These are phyloP conservation scores for Starmera caribaea DNA, from an alignment of 805 yeast species.

Conservation along the genomic window DNA sequence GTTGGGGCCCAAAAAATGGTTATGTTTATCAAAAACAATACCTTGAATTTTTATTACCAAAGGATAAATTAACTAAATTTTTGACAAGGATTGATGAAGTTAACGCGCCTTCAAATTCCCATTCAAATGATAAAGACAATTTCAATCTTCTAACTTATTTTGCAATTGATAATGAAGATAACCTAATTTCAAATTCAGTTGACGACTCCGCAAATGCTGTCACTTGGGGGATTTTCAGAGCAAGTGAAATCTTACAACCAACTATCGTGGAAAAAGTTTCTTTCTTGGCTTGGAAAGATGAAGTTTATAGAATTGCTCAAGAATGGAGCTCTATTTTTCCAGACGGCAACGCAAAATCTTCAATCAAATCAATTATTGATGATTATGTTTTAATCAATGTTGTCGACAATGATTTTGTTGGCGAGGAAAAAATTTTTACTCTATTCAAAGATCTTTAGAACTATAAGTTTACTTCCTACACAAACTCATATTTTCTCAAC, in stretches of 20 bases:
- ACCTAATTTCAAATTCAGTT: slow-evolving; percentile 57
- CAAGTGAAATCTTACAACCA: slow-evolving; percentile 89
- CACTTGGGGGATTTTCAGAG: slow-evolving; percentile 98
- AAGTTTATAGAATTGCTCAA: slow-evolving; percentile 70
- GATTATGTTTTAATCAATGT: slow-evolving; percentile 73
- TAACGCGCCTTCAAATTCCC: slow-evolving; percentile 25
- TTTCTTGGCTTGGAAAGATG: slow-evolving; percentile 96
- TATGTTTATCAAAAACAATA: slow-evolving; percentile 93
- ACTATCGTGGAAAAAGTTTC: slow-evolving; percentile 90
- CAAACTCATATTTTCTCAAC: no score
- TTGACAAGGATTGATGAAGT: slow-evolving; percentile 34
- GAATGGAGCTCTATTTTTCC: slow-evolving; percentile 66
- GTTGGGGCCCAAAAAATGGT: slow-evolving; percentile 96
- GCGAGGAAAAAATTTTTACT: slow-evolving; percentile 46
- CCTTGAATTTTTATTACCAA: slow-evolving; percentile 74
- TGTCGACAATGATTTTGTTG: slow-evolving; percentile 77
- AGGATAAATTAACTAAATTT: slow-evolving; percentile 27
- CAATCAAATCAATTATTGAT: slow-evolving; percentile 36
- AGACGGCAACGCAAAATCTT: slow-evolving; percentile 22
- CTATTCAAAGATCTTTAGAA: slow-evolving; percentile 29
- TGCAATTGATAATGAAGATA: slow-evolving; percentile 52
- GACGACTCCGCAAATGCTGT: slow-evolving; percentile 81
- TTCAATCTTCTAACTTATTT: slow-evolving; percentile 62
- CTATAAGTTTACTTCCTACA: no score
- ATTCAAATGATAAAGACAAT: slow-evolving; percentile 19